Percentiles rank a stretch among this genome's conserved stretches.
phyloP scores from a whole-genome alignment of 1,284 basidiomycete genomes.

The Quambalaria eucalypti region DNA sequence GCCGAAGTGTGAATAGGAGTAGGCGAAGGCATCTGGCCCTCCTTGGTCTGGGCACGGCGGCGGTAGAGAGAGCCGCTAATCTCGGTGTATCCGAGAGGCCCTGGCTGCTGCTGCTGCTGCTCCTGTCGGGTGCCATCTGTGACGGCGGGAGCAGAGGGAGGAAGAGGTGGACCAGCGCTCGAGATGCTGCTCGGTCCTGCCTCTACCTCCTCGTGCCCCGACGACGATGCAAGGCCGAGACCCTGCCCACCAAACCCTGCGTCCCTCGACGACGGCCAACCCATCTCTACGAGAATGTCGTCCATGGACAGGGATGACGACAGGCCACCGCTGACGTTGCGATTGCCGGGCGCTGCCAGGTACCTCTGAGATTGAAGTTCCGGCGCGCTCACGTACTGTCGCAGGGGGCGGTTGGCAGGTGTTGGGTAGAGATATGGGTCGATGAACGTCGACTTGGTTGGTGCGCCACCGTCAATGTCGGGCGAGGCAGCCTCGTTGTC shows the following conservation, averaged over 20 bases:
- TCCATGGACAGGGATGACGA: conserved; percentile 11
- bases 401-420: conserved; percentile 9
- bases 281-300: conserved; percentile 20
- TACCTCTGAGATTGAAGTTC: conserved; percentile 17
- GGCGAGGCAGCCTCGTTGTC: background rate
- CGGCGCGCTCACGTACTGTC: conserved; percentile 22
- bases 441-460: background rate
- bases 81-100: background rate
- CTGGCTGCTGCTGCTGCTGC: background rate
- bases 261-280: conserved; percentile 7
- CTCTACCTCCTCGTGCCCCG: too few relatives aligned
- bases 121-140: background rate
- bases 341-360: conserved; percentile 10
- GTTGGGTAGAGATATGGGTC: background rate
- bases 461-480: background rate
- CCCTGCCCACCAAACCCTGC: too few relatives aligned
- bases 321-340: conserved; percentile 2
- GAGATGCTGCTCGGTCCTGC: background rate
- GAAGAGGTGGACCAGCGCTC: background rate
- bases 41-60: conserved; percentile 15
- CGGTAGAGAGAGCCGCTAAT: conserved; percentile 17
- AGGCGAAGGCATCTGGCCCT: conserved; percentile 15
- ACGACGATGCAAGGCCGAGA: too few relatives aligned
- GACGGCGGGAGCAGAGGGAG: background rate
- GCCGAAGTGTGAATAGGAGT: conserved; percentile 18